Conservation (phyloP, 768 basidiomycete species). For the Leccinum broughii region DNA sequence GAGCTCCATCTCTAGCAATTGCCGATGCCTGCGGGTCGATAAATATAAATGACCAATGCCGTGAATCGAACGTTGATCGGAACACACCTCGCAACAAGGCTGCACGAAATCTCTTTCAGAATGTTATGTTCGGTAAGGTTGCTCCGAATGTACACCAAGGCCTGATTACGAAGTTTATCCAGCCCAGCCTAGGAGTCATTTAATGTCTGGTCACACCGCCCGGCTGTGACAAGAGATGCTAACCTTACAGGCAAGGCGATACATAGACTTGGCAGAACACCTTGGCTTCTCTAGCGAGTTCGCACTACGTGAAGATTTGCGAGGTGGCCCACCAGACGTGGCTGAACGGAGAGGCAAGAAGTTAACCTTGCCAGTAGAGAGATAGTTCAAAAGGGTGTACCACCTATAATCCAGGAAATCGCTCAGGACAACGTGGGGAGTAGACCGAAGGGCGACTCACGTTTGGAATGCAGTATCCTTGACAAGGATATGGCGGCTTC, state of each 20-base stretch:
- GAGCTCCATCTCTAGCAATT: not conserved
- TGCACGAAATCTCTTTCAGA: not conserved
- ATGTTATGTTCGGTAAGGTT: not conserved
- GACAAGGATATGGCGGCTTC: not conserved
- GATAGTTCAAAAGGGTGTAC: not conserved
- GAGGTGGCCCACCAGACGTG: not conserved
- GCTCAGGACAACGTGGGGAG: not conserved
- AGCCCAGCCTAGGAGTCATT: not conserved
- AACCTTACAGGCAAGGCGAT: not conserved
- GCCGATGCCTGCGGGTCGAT: not conserved
- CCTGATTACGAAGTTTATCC: not conserved
- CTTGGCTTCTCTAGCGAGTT: not conserved
- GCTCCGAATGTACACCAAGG: not conserved
- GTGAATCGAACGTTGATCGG: not conserved
- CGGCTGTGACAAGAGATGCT: not conserved
- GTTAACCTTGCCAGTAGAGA: not conserved
- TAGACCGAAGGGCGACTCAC: not conserved
- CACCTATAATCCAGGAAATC: not conserved
- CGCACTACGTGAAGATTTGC: not conserved
- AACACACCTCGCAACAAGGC: not conserved
- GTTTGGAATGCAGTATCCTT: not conserved
- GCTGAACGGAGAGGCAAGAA: not conserved
- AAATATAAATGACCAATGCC: not conserved
- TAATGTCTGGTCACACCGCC: not conserved
- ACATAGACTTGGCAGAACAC: not conserved